Percentiles rank a stretch among this genome's conserved stretches.
Evolutionary conservation across 345 rosid species (phyloP).

Genomic region (Abelmoschus esculentus): DNA sequence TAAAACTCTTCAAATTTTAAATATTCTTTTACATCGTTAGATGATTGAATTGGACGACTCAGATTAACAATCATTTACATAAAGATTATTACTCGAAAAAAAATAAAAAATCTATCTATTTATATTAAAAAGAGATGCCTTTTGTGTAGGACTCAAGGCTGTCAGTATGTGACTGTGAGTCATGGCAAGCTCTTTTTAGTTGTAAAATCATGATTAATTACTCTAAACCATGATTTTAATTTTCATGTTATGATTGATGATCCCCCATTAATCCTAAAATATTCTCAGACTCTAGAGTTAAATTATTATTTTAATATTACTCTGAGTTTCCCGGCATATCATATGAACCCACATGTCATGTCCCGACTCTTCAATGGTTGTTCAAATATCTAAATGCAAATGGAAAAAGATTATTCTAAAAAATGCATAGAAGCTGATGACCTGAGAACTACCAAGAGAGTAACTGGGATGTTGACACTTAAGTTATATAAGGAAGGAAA

Average conservation of each 20-base stretch:
- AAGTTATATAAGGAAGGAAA: neutral
- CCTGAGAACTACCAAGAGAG: conserved; percentile 3
- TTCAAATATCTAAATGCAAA: neutral
- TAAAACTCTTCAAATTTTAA: too few species aligned
- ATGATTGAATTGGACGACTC: too few species aligned
- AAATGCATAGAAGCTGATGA: neutral
- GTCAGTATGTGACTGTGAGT: conserved; percentile 7
- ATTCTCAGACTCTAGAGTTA: neutral
- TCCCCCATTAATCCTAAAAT: conserved; percentile 1
- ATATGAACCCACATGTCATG: conserved; percentile 11
- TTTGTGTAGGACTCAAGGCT: conserved; percentile 12
- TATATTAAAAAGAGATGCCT: neutral
- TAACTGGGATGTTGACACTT: conserved; percentile 1
- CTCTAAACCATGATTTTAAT: neutral
- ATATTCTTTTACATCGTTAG: too few species aligned
- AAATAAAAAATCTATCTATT: too few species aligned
- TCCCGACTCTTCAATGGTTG: neutral
- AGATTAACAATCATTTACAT: too few species aligned
- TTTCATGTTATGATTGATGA: neutral
- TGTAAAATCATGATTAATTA: conserved; percentile 4
- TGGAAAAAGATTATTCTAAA: neutral
- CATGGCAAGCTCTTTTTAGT: conserved; percentile 14
- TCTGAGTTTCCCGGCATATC: conserved; percentile 1
- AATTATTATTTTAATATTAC: too few species aligned
- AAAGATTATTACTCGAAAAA: too few species aligned